Conservation (phyloP, 306 rosid species). For the Acacia crassicarpa region DNA sequence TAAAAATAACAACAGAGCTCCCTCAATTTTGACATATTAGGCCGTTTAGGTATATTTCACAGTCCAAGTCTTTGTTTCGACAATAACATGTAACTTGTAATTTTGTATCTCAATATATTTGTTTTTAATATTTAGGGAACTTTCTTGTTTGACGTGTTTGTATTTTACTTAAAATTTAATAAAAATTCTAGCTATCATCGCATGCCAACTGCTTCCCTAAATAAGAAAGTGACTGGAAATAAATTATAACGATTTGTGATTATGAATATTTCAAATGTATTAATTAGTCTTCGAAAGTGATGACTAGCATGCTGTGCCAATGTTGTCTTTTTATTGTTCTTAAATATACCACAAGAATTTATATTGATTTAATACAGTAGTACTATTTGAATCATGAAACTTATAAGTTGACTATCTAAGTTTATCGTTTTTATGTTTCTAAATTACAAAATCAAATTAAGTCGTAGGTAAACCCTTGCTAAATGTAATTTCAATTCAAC, state of each 20-base stretch:
- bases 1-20: background rate
- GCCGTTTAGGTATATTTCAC: constrained; percentile 30
- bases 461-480: no score
- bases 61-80: constrained; percentile 9
- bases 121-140: background rate
- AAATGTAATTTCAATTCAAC: no score
- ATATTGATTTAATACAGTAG: background rate
- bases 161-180: background rate
- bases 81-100: constrained; percentile 13
- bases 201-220: background rate
- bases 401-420: rapidly evolving
- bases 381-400: no score
- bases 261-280: background rate
- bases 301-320: background rate
- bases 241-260: background rate
- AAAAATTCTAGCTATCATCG: background rate
- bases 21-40: constrained; percentile 17
- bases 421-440: no score
- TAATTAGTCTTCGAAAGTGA: background rate
- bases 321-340: background rate
- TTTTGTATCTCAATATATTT: background rate
- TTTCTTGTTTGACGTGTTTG: background rate
- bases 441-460: no score
- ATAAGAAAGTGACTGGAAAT: background rate
- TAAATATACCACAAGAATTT: background rate